Percentiles rank a stretch among this genome's conserved stretches.
phyloP scores from a whole-genome alignment of 306 rosid genomes.

The Macrotyloma uniflorum region DNA sequence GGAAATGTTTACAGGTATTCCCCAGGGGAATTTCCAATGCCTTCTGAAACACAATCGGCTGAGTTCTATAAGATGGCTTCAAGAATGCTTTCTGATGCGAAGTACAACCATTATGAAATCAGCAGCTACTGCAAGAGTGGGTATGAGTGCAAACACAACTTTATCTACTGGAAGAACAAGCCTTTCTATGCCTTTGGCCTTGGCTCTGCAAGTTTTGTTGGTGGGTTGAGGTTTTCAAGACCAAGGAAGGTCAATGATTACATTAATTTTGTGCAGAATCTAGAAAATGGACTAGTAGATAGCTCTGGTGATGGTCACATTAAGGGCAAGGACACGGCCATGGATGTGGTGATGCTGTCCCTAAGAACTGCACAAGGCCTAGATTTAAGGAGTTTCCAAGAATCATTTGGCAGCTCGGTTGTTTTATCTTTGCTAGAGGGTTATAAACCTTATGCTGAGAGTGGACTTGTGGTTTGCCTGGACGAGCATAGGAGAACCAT shows the following conservation, averaged over 20 bases:
- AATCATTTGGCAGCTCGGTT: constrained; percentile 59
- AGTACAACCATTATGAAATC: constrained; percentile 81
- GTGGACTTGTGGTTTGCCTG: constrained; percentile 81
- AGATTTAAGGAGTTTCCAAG: constrained; percentile 63
- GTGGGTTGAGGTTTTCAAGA: constrained; percentile 81
- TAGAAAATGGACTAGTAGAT: constrained; percentile 69
- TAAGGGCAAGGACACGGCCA: constrained; percentile 62
- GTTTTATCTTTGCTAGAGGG: constrained; percentile 62
- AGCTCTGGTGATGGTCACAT: constrained; percentile 37
- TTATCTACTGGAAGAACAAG: constrained; percentile 84
- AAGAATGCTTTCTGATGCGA: constrained; percentile 59
- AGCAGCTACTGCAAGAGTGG: constrained; percentile 89
- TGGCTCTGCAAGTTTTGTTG: constrained; percentile 82
- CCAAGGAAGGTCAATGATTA: constrained; percentile 75
- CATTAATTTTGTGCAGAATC: constrained; percentile 59
- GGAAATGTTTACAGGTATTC: constrained; percentile 62
- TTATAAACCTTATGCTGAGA: constrained; percentile 70
- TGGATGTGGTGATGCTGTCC: constrained; percentile 87
- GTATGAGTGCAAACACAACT: constrained; percentile 85
- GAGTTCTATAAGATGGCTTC: constrained; percentile 89
- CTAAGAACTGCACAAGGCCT: constrained; percentile 79
- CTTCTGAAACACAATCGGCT: constrained; percentile 81
- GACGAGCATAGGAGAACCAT: constrained; percentile 57
- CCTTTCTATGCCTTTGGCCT: constrained; percentile 92
- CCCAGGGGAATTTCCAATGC: constrained; percentile 89